Conservation (phyloP, 148 eudicot genomes). For the Tetragonia tetragonoides region DNA sequence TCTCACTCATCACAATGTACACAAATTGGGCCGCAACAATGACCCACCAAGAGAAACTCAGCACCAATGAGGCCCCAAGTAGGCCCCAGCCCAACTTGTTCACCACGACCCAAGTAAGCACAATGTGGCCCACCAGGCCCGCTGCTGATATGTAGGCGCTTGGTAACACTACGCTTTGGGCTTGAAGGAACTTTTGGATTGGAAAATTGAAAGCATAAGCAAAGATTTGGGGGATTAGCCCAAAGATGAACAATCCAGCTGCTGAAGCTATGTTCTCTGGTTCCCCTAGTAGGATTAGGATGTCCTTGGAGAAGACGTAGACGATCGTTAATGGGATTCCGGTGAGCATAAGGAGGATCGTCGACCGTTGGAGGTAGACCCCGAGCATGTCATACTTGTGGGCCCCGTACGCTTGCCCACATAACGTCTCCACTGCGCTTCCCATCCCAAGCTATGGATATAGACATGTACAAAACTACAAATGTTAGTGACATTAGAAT, state of each 20-base stretch:
- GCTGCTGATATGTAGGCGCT: slow-evolving; percentile 46
- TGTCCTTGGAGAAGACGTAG: slow-evolving; percentile 41
- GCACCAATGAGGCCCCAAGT: slow-evolving; percentile 41
- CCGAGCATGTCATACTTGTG: slow-evolving; percentile 48
- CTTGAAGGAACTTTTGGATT: slow-evolving; percentile 50
- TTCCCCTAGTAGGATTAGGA: slow-evolving; percentile 42
- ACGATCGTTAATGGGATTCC: slow-evolving; percentile 35
- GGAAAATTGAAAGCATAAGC: slow-evolving; percentile 55
- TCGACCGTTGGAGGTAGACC: slow-evolving; percentile 46
- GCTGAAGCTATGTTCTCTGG: slow-evolving; percentile 41
- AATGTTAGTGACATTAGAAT: too few relatives aligned
- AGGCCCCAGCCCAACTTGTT: slow-evolving; percentile 39
- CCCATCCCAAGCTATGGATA: slow-evolving; percentile 55
- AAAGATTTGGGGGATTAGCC: slow-evolving; percentile 55
- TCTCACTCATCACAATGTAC: slow-evolving; percentile 34
- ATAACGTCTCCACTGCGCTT: slow-evolving; percentile 61
- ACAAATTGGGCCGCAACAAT: slow-evolving; percentile 45
- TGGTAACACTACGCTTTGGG: slow-evolving; percentile 47
- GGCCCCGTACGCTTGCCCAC: slow-evolving; percentile 65
- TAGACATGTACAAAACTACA: slow-evolving; percentile 11
- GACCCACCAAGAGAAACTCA: slow-evolving; percentile 61
- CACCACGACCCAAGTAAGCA: slow-evolving; percentile 37
- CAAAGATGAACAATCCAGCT: slow-evolving; percentile 39
- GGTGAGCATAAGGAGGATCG: slow-evolving; percentile 37
- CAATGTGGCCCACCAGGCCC: slow-evolving; percentile 28